These are phyloP conservation scores for Puccinia brachypodii DNA, from an alignment of 1,284 basidiomycete genomes.

Conservation along the genomic window DNA sequence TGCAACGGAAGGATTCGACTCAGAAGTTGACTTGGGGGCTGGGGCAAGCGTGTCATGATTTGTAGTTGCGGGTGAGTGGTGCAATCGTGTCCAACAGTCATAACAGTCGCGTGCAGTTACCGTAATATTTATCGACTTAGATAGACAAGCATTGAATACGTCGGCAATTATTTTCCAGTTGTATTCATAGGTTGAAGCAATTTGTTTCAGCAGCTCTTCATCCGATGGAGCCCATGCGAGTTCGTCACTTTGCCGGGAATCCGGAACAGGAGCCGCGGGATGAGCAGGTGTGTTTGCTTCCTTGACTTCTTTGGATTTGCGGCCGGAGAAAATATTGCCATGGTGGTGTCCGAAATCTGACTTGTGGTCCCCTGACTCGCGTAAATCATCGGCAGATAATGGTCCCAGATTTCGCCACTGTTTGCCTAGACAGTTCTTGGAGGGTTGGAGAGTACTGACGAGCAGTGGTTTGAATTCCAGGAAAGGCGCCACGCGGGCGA, in stretches of 20 bases:
- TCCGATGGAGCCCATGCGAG: conserved; percentile 16
- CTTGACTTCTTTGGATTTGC: conserved; percentile 34
- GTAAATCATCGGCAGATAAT: conserved; percentile 34
- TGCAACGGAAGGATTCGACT: neutral
- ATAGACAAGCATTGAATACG: conserved; percentile 22
- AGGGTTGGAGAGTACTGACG: conserved; percentile 40
- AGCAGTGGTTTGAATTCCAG: conserved; percentile 38
- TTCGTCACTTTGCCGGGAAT: neutral
- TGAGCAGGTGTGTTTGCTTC: conserved; percentile 9
- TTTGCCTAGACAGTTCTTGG: conserved; percentile 32
- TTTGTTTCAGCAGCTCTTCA: conserved; percentile 29
- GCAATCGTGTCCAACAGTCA: conserved; percentile 34
- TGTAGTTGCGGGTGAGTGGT: conserved; percentile 1
- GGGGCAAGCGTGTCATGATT: neutral
- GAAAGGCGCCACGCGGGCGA: conserved; percentile 32
- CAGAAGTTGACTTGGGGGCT: neutral
- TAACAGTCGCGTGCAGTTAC: conserved; percentile 34
- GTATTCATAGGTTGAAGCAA: conserved; percentile 16
- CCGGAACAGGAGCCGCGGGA: neutral
- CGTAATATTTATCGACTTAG: neutral
- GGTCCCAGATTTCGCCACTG: conserved; percentile 45
- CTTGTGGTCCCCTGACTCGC: conserved; percentile 17
- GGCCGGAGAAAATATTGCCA: conserved; percentile 23
- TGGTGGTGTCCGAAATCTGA: conserved; percentile 26
- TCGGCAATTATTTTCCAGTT: conserved; percentile 43